Percentiles rank a stretch among this genome's conserved stretches.
phyloP scores from a whole-genome alignment of 2,329 filamentous ascomycete genomes.

The Mycosphaerella sp. region DNA sequence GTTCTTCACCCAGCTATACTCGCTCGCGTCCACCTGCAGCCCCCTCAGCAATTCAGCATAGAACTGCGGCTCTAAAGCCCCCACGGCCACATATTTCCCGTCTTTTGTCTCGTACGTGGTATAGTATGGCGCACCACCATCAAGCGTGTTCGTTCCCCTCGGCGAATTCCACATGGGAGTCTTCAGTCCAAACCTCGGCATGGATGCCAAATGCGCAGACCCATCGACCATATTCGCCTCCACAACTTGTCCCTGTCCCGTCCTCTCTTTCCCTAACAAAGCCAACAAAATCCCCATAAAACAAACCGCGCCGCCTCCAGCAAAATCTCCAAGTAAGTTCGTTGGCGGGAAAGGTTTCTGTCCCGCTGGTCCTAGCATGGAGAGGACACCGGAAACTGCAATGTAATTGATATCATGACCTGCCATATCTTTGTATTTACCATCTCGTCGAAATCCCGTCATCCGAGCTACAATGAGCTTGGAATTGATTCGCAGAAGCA shows the following conservation, averaged over 20 bases:
- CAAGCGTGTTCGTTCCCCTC: constrained; percentile 71
- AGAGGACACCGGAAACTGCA: constrained; percentile 73
- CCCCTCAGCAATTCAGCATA: constrained; percentile 63
- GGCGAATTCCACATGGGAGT: constrained; percentile 56
- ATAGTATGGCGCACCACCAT: constrained; percentile 83
- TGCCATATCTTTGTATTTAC: constrained; percentile 79
- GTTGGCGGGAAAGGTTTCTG: constrained; percentile 70
- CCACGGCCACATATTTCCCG: constrained; percentile 73
- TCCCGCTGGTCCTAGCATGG: constrained; percentile 63
- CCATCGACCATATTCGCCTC: constrained; percentile 98
- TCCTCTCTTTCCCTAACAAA: constrained; percentile 57
- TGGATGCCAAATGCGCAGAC: constrained; percentile 68
- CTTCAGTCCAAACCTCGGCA: constrained; percentile 63
- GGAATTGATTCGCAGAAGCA: constrained; percentile 62
- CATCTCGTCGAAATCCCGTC: constrained; percentile 84
- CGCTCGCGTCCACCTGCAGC: constrained; percentile 50
- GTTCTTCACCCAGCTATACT: constrained; percentile 39
- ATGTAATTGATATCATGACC: constrained; percentile 98
- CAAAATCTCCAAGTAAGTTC: constrained; percentile 87
- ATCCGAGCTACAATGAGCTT: constrained; percentile 75
- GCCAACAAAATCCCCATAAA: constrained; percentile 80
- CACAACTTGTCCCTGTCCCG: constrained; percentile 75
- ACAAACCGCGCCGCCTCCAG: constrained; percentile 75
- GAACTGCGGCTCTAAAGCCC: constrained; percentile 83
- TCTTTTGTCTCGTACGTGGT: constrained; percentile 82